A percentile compares a stretch with the other conserved stretches of the same genome.
These are phyloP conservation scores for Mycosphaerella sp. DNA, from an alignment of 2,329 filamentous ascomycete genomes.

Conservation along the genomic window DNA sequence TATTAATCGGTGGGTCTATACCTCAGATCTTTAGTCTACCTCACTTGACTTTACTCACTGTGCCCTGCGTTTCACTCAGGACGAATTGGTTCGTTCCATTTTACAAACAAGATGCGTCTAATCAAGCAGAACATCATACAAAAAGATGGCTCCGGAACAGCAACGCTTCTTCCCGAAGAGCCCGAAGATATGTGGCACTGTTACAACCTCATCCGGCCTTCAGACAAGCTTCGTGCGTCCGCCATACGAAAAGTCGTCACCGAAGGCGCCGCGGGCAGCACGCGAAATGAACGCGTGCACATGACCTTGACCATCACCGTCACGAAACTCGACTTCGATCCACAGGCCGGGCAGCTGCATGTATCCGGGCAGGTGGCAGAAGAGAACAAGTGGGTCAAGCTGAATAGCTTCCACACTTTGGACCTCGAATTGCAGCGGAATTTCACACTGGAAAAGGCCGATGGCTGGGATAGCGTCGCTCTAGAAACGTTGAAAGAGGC, in stretches of 20 bases:
- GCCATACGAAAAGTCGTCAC: slow-evolving; percentile 61
- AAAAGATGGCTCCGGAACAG: slow-evolving; percentile 57
- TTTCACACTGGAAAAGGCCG: slow-evolving; percentile 78
- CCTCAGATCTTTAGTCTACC: no score
- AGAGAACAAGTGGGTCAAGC: slow-evolving; percentile 61
- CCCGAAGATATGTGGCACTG: slow-evolving; percentile 76
- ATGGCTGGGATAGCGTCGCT: slow-evolving; percentile 86
- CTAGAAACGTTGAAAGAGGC: slow-evolving; percentile 71
- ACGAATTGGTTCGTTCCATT: not conserved
- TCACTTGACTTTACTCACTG: not conserved
- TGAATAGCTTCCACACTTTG: slow-evolving; percentile 63
- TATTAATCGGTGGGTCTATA: no score
- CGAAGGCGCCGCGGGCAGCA: slow-evolving; percentile 55
- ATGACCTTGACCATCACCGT: slow-evolving; percentile 59
- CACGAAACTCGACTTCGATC: slow-evolving; percentile 62
- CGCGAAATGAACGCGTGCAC: slow-evolving; percentile 55
- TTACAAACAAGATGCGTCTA: slow-evolving; percentile 51
- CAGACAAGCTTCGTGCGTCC: slow-evolving; percentile 58
- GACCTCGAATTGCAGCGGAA: slow-evolving; percentile 83
- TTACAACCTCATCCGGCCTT: slow-evolving; percentile 64
- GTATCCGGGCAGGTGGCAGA: slow-evolving; percentile 59
- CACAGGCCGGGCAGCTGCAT: slow-evolving; percentile 61
- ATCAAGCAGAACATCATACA: slow-evolving; percentile 59
- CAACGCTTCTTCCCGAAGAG: slow-evolving; percentile 63
- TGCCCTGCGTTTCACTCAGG: not conserved